Base-by-base conservation (phyloP, 2,329 filamentous ascomycete species). In the Fusarium sp. region DNA sequence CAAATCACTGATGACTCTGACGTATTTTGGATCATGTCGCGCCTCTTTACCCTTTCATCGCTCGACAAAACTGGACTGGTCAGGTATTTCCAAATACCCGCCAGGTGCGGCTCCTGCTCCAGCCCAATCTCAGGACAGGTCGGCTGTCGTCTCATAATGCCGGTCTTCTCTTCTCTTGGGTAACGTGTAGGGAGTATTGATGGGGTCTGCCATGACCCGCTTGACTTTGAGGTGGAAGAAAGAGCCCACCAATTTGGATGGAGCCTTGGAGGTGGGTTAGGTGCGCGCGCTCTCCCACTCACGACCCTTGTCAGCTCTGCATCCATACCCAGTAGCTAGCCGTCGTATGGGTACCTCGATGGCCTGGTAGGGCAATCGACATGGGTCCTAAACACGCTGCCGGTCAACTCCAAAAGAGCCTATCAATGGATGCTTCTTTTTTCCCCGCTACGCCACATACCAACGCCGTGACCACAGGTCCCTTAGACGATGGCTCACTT, bases 381-480 rank as follows among this genome's bases (percentile, higher is more conserved):
- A 67, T 63, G 71, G 71, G 61, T 71, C 27, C 55, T 71, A 55
- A 57, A 72, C 67, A 62, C 53, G 58, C 69, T 71, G 57, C 64
- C 48, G 64, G 69, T 65, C 56, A 70, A 64, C 62, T 64, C 54
- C 62, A 68, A 70, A 71, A 29, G 32, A 43, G 38, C 49, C 49
- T 43, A 53, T 78, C 75, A 74, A 78, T 77, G 70, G 52, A 53
- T 65, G 62, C 71, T 75, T 73, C 67, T 69, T 71, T 64, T 54
- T 69, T 71, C 69, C 72, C 74, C 74, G 70, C 77, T 76, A 78
- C 75, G 74, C 74, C 72, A 71, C 74, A 74, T 62, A 59, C 68
- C 71, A 73, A 72, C 74, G 67, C 73, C 65, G 56, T 74, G 65
- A 52, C 71, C 67, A 67, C 48, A 61, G 70, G 70, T 72, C 69